phyloP scores from a whole-genome alignment of 805 yeast species.

The Starmerella floris region DNA sequence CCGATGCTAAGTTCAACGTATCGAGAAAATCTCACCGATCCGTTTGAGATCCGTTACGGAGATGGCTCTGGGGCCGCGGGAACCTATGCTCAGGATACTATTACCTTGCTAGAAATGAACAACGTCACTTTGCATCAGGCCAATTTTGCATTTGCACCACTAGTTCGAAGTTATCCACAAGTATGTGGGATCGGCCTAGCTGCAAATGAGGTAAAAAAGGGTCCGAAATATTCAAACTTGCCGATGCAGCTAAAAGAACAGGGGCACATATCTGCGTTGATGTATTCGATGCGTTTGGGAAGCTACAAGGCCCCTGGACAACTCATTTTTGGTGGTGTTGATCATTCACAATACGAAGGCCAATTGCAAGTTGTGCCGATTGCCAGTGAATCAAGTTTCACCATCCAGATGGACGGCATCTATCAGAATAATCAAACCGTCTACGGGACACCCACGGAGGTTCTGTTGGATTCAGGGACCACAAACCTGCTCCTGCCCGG shows the following conservation, averaged over 20 bases:
- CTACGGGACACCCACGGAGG: constrained; percentile 26
- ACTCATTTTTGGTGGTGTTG: constrained; percentile 34
- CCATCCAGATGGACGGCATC: constrained; percentile 3
- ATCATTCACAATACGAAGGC: constrained; percentile 31
- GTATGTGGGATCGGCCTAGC: constrained; percentile 28
- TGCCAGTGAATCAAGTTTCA: constrained; percentile 7
- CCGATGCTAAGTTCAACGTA: constrained; percentile 20
- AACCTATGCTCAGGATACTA: constrained; percentile 45
- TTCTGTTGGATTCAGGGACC: constrained; percentile 42
- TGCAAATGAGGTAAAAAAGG: constrained; percentile 24
- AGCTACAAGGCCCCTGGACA: constrained; percentile 27
- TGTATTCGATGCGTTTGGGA: constrained; percentile 36
- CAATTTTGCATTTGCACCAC: constrained; percentile 62
- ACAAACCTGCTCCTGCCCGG: constrained; percentile 34
- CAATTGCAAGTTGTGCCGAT: constrained; percentile 28
- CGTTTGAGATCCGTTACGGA: constrained; percentile 24
- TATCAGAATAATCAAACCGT: constrained; percentile 2
- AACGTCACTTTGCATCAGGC: constrained; percentile 37
- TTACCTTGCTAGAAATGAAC: constrained; percentile 34
- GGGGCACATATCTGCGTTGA: constrained; percentile 31
- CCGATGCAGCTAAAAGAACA: constrained; percentile 27
- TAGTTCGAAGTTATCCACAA: constrained; percentile 49
- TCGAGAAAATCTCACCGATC: constrained; percentile 5
- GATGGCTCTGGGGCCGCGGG: constrained; percentile 42
- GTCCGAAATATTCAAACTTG: constrained; percentile 28